Conservation (phyloP, 1,284 basidiomycete species). For the Ustilago esculenta region DNA sequence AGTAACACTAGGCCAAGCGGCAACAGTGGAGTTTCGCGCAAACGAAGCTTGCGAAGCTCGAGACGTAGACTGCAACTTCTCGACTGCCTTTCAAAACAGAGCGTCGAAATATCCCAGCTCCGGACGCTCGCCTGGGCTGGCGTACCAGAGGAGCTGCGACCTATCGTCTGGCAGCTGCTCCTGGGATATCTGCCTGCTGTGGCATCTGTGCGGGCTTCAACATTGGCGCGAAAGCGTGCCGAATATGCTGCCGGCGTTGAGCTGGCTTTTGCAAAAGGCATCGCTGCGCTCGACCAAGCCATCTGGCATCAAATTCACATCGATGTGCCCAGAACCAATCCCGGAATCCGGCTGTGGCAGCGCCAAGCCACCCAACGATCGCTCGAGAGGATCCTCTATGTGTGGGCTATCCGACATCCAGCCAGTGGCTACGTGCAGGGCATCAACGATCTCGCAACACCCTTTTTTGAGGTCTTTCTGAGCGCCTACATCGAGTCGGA, state of each 20-base stretch:
- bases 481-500: slow-evolving; percentile 61
- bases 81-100: slow-evolving; percentile 48
- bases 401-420: slow-evolving; percentile 66
- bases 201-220: slow-evolving; percentile 78
- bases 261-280: slow-evolving; percentile 83
- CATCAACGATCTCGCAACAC: slow-evolving; percentile 67
- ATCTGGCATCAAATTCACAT: slow-evolving; percentile 67
- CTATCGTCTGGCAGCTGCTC: slow-evolving; percentile 92
- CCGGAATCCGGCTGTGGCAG: slow-evolving; percentile 65
- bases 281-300: slow-evolving; percentile 55
- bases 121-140: slow-evolving; percentile 95
- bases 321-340: slow-evolving; percentile 66
- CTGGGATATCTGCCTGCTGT: slow-evolving; percentile 87
- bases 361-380: slow-evolving; percentile 61
- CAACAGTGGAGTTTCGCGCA: slow-evolving; percentile 18
- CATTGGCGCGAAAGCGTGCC: slow-evolving; percentile 85
- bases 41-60: slow-evolving; percentile 43
- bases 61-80: slow-evolving; percentile 53
- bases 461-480: slow-evolving; percentile 66
- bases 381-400: slow-evolving; percentile 65
- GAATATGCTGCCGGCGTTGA: slow-evolving; percentile 91
- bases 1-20: not conserved
- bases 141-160: slow-evolving; percentile 85
- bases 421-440: slow-evolving; percentile 67
- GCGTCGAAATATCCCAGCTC: slow-evolving; percentile 73